These are phyloP conservation scores for Stephanodiscus minutulus DNA, from an alignment of 108 stramenopile genomes.

Conservation along the genomic window DNA sequence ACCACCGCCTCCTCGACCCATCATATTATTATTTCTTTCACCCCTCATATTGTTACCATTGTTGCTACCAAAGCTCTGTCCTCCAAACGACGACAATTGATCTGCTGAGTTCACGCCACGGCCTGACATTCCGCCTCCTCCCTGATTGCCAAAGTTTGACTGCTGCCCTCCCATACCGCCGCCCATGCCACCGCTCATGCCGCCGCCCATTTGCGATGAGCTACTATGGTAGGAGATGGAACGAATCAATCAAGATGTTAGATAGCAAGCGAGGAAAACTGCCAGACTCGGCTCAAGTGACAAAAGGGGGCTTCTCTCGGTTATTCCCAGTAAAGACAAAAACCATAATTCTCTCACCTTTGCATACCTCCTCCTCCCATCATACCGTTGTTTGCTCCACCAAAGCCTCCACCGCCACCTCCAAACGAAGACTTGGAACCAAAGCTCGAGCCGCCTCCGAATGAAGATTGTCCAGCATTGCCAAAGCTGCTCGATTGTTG, in stretches of 20 bases:
- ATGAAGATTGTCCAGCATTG: background rate
- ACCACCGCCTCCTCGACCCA: conserved; percentile 1
- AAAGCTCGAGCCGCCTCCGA: background rate
- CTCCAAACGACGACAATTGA: background rate
- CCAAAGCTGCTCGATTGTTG: background rate
- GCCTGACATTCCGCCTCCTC: background rate
- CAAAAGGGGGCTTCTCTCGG: too few species aligned
- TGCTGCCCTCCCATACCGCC: background rate
- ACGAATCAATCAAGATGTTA: too few species aligned
- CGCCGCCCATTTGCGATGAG: background rate
- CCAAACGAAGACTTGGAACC: background rate
- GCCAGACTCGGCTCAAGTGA: too few species aligned
- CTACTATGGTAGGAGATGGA: too few species aligned
- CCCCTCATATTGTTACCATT: background rate
- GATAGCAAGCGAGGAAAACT: too few species aligned
- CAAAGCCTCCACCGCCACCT: background rate
- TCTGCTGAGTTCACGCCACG: background rate
- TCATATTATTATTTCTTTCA: background rate
- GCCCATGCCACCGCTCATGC: background rate
- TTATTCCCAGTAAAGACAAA: too few species aligned
- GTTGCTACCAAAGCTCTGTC: background rate
- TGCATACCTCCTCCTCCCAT: too few species aligned
- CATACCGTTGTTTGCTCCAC: too few species aligned
- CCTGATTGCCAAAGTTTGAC: background rate
- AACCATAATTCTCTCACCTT: too few species aligned